Conservation (phyloP, 2,329 filamentous ascomycete species). For the Sarocladium kiliense region DNA sequence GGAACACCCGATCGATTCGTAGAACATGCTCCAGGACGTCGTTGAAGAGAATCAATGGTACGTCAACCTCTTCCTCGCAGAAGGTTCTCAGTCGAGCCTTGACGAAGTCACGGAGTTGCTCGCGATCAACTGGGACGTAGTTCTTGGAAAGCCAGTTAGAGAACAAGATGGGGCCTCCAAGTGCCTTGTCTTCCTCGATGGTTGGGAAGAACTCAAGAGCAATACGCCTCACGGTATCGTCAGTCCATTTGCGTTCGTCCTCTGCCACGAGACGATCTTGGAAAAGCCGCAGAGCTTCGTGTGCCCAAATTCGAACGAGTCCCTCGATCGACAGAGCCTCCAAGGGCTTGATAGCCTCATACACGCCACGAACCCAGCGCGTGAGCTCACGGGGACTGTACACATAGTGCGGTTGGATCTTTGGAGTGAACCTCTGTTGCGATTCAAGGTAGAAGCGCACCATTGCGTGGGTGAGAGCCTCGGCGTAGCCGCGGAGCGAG, state of each 20-base stretch:
- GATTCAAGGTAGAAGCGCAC: constrained; percentile 94
- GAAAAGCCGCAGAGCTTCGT: constrained; percentile 93
- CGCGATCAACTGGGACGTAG: constrained; percentile 93
- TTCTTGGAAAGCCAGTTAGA: constrained; percentile 99
- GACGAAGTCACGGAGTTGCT: constrained; percentile 93
- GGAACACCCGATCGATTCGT: constrained; percentile 96
- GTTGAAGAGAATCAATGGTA: constrained; percentile 98
- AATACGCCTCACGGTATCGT: constrained; percentile 79
- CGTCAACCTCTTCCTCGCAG: constrained; percentile 98
- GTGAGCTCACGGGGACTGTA: constrained; percentile 99
- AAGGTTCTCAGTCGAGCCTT: constrained; percentile 96
- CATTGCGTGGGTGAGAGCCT: constrained; percentile 94
- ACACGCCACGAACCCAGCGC: constrained; percentile 93
- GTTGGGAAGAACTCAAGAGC: constrained; percentile 90
- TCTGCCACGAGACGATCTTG: constrained; percentile 94
- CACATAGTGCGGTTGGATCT: constrained; percentile 97
- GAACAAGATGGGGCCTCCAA: constrained; percentile 91
- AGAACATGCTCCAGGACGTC: constrained; percentile 97
- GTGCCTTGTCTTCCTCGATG: constrained; percentile 84
- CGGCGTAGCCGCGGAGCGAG: constrained; percentile 88
- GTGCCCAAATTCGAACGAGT: constrained; percentile 93
- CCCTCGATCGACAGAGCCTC: constrained; percentile 86
- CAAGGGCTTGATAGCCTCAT: constrained; percentile 91
- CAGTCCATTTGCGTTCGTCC: constrained; percentile 92
- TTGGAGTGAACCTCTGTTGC: constrained; percentile 87